Conservation (phyloP, 2,329 filamentous ascomycete genomes). For the Fusarium guadeloupense region DNA sequence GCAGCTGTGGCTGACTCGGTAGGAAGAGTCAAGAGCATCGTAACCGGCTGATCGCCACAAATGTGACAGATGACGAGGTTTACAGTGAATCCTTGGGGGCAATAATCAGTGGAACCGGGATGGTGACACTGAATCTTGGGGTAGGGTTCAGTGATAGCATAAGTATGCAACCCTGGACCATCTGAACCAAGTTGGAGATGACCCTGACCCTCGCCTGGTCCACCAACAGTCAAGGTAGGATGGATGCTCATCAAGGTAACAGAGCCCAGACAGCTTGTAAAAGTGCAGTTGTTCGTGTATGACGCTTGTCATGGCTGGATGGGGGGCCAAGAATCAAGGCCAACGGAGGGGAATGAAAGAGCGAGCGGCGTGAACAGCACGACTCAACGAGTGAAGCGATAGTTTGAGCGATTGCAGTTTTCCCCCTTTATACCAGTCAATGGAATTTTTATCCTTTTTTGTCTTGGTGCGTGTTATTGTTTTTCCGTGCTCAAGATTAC, state of each 20-base stretch:
- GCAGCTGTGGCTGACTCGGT: slow-evolving; percentile 9
- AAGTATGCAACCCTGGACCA: slow-evolving; percentile 14
- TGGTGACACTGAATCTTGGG: neutral
- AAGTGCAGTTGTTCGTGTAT: slow-evolving; percentile 5
- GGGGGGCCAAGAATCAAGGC: slow-evolving; percentile 16
- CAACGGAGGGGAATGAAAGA: slow-evolving; percentile 7
- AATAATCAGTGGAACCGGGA: neutral
- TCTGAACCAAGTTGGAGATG: slow-evolving; percentile 15
- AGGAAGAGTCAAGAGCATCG: slow-evolving; percentile 19
- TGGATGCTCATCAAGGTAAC: slow-evolving; percentile 8
- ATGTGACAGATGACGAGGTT: slow-evolving; percentile 6
- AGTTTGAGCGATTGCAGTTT: neutral
- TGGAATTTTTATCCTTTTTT: slow-evolving; percentile 12
- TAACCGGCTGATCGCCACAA: slow-evolving; percentile 3
- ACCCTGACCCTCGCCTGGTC: too few relatives aligned
- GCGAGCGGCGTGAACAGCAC: slow-evolving; percentile 17
- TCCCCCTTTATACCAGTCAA: neutral
- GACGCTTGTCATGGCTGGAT: neutral
- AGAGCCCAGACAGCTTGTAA: slow-evolving; percentile 4
- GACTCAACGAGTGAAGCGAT: slow-evolving; percentile 15
- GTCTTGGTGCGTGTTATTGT: neutral
- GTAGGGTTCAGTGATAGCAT: slow-evolving; percentile 22
- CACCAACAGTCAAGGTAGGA: slow-evolving; percentile 3
- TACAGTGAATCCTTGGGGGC: slow-evolving; percentile 20
- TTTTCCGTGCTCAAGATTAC: neutral